phyloP scores from a whole-genome alignment of 441 rosid species.

The Erysimum cheiri region DNA sequence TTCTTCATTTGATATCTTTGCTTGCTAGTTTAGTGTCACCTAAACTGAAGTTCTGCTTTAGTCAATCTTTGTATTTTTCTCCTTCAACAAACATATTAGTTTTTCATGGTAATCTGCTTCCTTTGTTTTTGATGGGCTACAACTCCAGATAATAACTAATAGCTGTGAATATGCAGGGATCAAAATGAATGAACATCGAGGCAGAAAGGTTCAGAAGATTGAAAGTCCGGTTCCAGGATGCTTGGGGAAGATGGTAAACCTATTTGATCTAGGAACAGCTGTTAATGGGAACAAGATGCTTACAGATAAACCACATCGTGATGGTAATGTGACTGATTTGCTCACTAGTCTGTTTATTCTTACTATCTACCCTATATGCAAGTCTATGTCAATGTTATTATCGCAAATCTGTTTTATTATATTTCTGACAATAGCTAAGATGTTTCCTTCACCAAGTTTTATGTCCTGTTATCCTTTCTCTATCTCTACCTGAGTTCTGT shows the following conservation, averaged over 20 bases:
- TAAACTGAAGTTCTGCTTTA: constrained; percentile 1
- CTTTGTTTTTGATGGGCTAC: background rate
- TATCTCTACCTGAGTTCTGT: constrained; percentile 26
- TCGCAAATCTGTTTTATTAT: background rate
- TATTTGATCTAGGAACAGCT: constrained; percentile 71
- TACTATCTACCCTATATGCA: background rate
- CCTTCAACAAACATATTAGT: background rate
- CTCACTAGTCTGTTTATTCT: background rate
- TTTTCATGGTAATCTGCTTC: background rate
- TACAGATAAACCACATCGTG: constrained; percentile 67
- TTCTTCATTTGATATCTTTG: constrained; percentile 6
- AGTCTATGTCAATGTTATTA: background rate
- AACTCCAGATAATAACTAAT: background rate
- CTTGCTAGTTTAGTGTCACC: constrained; percentile 5
- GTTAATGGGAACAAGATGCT: constrained; percentile 72
- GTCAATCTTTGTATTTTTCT: background rate
- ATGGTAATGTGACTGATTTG: constrained; percentile 52
- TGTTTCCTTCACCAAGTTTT: constrained; percentile 3
- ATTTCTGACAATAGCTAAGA: constrained; percentile 1
- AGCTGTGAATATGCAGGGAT: constrained; percentile 50
- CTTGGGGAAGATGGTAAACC: constrained; percentile 85
- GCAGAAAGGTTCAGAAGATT: constrained; percentile 51
- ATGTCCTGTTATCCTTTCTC: constrained; percentile 16
- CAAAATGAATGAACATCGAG: constrained; percentile 62
- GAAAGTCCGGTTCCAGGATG: constrained; percentile 80